Conservation (phyloP, 257 asterid genomes). For the Knoxia roxburghii region DNA sequence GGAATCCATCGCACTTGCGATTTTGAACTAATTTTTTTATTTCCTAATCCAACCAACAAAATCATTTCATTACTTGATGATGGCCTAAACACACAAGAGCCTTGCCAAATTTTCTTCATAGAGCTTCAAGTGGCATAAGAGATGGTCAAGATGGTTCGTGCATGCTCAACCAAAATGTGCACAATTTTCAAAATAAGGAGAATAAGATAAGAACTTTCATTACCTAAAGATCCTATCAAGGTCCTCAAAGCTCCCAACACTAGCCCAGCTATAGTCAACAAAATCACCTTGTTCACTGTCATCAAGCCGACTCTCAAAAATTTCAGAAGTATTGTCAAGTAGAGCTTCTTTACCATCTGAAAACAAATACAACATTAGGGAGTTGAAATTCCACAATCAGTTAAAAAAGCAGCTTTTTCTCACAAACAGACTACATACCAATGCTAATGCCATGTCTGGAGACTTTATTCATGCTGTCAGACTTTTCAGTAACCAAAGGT, state of each 20-base stretch:
- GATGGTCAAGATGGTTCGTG: neutral
- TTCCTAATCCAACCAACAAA: no score
- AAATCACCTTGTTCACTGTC: constrained; percentile 59
- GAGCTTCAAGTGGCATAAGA: neutral
- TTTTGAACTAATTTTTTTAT: no score
- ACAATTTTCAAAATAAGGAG: neutral
- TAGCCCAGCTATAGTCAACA: constrained; percentile 80
- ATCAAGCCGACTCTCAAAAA: constrained; percentile 48
- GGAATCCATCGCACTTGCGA: no score
- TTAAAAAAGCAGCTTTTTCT: neutral
- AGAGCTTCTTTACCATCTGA: constrained; percentile 41
- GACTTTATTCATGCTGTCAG: constrained; percentile 28
- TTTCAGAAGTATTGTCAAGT: constrained; percentile 40
- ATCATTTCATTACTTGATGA: no score
- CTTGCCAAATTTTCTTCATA: no score
- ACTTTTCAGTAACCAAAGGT: constrained; percentile 26
- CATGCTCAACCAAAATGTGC: neutral
- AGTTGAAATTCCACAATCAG: neutral
- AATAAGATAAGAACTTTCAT: constrained; percentile 19
- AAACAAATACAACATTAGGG: constrained; percentile 18
- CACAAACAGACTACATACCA: constrained; percentile 19
- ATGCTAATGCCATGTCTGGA: constrained; percentile 32
- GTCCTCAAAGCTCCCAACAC: constrained; percentile 87
- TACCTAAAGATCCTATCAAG: constrained; percentile 92
- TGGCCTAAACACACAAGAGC: no score